A percentile compares a stretch with the other conserved stretches of the same genome.
Conservation (phyloP, 1,284 basidiomycete genomes). For the Ceratobasidium theobromae region DNA sequence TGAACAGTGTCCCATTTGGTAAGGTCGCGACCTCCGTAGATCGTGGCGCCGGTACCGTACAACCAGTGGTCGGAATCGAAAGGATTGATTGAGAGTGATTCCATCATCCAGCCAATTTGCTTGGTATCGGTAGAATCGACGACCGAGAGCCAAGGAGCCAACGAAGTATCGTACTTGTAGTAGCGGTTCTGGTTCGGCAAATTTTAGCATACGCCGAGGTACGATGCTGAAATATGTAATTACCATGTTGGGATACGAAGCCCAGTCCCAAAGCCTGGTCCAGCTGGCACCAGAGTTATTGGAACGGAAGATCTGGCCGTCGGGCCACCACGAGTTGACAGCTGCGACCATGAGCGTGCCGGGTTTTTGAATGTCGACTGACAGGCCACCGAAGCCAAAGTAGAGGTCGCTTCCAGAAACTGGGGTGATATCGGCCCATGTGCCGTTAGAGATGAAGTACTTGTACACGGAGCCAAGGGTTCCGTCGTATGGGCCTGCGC, state of each 20-base stretch:
- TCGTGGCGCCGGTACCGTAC: conserved; percentile 48
- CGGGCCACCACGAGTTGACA: conserved; percentile 62
- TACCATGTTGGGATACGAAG: conserved; percentile 27
- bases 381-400: conserved; percentile 59
- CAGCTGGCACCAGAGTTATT: conserved; percentile 57
- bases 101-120: conserved; percentile 47
- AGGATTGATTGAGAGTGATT: conserved; percentile 59
- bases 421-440: conserved; percentile 60
- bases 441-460: conserved; percentile 47
- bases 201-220: not conserved
- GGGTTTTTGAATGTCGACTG: conserved; percentile 59
- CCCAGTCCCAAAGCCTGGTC: conserved; percentile 60
- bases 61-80: conserved; percentile 67
- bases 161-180: conserved; percentile 55
- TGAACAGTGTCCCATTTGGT: conserved; percentile 58
- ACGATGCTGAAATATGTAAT: not conserved
- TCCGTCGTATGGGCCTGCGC: conserved; percentile 55
- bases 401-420: conserved; percentile 49
- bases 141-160: conserved; percentile 57
- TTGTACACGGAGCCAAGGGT: conserved; percentile 50
- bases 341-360: conserved; percentile 68
- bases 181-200: conserved; percentile 45
- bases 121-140: conserved; percentile 40
- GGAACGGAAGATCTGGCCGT: conserved; percentile 66
- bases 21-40: conserved; percentile 57